A percentile compares a stretch with the other conserved stretches of the same genome.
phyloP scores from a whole-genome alignment of 257 asterid genomes.

The Echium plantagineum region DNA sequence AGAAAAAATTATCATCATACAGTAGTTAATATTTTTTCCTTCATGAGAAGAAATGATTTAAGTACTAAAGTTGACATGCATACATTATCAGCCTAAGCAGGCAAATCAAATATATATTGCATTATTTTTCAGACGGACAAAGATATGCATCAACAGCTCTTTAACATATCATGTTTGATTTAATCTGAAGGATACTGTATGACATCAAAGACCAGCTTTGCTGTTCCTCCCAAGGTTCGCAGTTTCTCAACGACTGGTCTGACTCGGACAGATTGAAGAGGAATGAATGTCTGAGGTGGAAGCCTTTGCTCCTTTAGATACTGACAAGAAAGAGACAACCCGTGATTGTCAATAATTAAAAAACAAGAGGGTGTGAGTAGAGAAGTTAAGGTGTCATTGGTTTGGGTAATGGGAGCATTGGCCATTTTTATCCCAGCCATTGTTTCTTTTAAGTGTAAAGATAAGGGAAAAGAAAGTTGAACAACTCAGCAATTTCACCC shows the following conservation, averaged over 20 bases:
- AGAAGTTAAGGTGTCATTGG: background rate
- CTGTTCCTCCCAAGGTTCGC: slow-evolving; percentile 89
- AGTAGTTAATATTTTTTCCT: background rate
- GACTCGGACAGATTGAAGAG: slow-evolving; percentile 89
- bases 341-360: background rate
- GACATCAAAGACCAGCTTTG: slow-evolving; percentile 84
- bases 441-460: no score
- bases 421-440: no score
- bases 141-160: background rate
- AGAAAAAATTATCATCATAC: background rate
- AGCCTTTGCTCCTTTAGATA: slow-evolving; percentile 96
- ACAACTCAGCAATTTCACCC: no score
- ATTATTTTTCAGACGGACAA: background rate
- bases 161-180: background rate
- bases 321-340: slow-evolving; percentile 30
- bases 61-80: background rate
- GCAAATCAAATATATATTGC: background rate
- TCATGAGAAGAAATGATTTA: background rate
- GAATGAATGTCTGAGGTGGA: slow-evolving; percentile 97
- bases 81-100: background rate
- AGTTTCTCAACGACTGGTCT: slow-evolving; percentile 76
- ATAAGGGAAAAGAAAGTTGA: no score
- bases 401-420: no score
- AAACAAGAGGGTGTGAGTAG: background rate
- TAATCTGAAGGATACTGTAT: slow-evolving; percentile 70